A percentile compares a stretch with the other conserved stretches of the same genome.
Evolutionary conservation across 2,329 filamentous ascomycete species (phyloP).

Genomic region (Stemphylium vesicarium): DNA sequence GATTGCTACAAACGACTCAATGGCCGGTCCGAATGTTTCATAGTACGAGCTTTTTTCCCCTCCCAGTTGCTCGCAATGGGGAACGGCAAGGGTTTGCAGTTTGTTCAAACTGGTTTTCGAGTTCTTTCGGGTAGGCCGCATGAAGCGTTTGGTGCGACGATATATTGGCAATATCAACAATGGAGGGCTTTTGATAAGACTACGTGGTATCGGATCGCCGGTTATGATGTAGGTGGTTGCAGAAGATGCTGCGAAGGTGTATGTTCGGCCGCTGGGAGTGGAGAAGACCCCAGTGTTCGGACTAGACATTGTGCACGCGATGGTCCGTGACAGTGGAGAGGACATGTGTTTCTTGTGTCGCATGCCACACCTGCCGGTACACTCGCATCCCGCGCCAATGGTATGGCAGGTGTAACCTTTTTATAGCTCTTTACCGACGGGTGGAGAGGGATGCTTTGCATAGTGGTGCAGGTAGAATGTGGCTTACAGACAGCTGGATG

Average conservation of each 20-base stretch:
- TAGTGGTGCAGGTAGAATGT: constrained; percentile 27
- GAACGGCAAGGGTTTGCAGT: background rate
- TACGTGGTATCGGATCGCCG: background rate
- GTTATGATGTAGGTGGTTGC: constrained; percentile 4
- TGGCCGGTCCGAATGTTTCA: constrained; percentile 14
- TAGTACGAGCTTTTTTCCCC: constrained; percentile 1
- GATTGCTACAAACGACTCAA: constrained; percentile 2
- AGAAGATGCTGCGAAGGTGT: background rate
- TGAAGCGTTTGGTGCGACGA: background rate
- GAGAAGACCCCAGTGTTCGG: constrained; percentile 7
- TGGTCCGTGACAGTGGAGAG: constrained; percentile 23
- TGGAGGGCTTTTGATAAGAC: background rate
- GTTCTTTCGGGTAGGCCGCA: background rate
- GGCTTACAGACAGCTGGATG: constrained; percentile 30
- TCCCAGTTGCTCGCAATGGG: background rate
- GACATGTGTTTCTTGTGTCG: constrained; percentile 34
- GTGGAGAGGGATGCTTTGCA: constrained; percentile 11
- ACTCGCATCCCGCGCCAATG: constrained; percentile 22
- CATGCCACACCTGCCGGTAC: constrained; percentile 22
- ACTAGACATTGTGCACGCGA: constrained; percentile 12
- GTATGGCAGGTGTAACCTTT: constrained; percentile 29
- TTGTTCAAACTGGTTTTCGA: background rate
- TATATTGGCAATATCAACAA: constrained; percentile 15
- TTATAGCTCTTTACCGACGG: constrained; percentile 27
- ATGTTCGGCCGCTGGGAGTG: background rate